Conservation (phyloP, 1,139 yeast genomes). For the Kazachstania sp. region DNA sequence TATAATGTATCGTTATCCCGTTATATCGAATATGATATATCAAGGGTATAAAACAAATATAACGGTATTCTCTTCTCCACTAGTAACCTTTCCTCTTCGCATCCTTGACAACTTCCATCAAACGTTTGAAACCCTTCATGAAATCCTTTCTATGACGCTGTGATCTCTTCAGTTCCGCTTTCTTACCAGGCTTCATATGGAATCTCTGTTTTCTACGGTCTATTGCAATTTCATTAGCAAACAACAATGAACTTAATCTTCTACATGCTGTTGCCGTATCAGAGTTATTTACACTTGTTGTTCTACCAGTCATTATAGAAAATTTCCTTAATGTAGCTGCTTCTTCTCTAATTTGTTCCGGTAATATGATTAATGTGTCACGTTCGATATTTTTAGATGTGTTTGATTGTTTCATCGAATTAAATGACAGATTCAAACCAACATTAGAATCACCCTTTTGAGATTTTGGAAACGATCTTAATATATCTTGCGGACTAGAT, state of each 20-base stretch:
- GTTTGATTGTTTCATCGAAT: neutral
- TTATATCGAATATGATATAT: neutral
- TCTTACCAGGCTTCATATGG: constrained; percentile 42
- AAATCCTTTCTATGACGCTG: constrained; percentile 41
- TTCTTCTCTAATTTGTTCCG: constrained; percentile 16
- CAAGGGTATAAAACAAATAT: too few species aligned
- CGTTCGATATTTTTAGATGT: neutral
- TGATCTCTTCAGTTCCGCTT: constrained; percentile 36
- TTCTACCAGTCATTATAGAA: constrained; percentile 42
- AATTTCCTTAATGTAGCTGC: constrained; percentile 30
- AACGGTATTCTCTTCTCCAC: neutral
- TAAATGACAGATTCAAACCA: constrained; percentile 3
- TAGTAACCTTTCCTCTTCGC: constrained; percentile 49
- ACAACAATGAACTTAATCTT: constrained; percentile 31
- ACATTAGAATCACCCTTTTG: neutral
- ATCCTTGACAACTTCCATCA: constrained; percentile 41
- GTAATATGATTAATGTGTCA: constrained; percentile 3
- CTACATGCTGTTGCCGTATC: constrained; percentile 34
- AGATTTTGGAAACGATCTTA: constrained; percentile 4
- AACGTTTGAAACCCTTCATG: constrained; percentile 40
- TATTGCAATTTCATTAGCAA: constrained; percentile 34
- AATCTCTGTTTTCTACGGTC: constrained; percentile 36
- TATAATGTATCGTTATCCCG: too few species aligned
- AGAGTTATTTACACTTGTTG: constrained; percentile 34
- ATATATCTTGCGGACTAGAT: neutral